These are phyloP conservation scores for Cylindrodendrum hubeiense DNA, from an alignment of 2,329 filamentous ascomycete species.

Conservation along the genomic window DNA sequence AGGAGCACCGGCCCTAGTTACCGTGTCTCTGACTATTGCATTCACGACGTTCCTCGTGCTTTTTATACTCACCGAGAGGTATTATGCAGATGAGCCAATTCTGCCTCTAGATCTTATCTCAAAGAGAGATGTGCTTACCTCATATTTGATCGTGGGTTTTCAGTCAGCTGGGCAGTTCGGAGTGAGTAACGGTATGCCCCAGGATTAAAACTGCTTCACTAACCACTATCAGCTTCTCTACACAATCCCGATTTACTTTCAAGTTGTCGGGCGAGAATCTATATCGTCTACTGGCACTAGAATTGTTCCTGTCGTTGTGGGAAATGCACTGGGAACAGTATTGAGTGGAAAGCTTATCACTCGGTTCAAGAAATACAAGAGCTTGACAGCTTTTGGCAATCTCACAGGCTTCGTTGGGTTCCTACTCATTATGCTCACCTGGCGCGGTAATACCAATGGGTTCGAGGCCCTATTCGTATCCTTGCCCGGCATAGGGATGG, in stretches of 20 bases:
- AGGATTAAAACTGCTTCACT: not conserved
- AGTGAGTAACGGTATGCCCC: not conserved
- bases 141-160: conserved; percentile 12
- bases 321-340: conserved; percentile 20
- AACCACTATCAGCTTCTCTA: conserved; percentile 8
- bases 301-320: conserved; percentile 20
- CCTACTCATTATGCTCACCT: conserved; percentile 4
- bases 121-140: conserved; percentile 6
- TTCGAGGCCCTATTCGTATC: conserved; percentile 9
- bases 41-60: not conserved
- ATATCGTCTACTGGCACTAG: conserved; percentile 11
- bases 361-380: conserved; percentile 14
- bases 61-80: not conserved
- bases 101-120: conserved; percentile 18
- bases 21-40: not conserved
- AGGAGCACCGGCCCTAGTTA: not conserved
- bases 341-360: conserved; percentile 13
- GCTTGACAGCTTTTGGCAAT: conserved; percentile 5
- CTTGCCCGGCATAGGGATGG: conserved; percentile 19
- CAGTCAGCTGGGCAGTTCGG: conserved; percentile 22
- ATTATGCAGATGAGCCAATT: conserved; percentile 14
- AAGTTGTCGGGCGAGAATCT: conserved; percentile 17
- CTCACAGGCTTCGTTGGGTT: conserved; percentile 7
- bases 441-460: conserved; percentile 10
- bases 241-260: conserved; percentile 21